Percentiles rank a stretch among this genome's conserved stretches.
phyloP scores from a whole-genome alignment of 2,329 filamentous ascomycete genomes.

The Zymoseptoria crescenta region DNA sequence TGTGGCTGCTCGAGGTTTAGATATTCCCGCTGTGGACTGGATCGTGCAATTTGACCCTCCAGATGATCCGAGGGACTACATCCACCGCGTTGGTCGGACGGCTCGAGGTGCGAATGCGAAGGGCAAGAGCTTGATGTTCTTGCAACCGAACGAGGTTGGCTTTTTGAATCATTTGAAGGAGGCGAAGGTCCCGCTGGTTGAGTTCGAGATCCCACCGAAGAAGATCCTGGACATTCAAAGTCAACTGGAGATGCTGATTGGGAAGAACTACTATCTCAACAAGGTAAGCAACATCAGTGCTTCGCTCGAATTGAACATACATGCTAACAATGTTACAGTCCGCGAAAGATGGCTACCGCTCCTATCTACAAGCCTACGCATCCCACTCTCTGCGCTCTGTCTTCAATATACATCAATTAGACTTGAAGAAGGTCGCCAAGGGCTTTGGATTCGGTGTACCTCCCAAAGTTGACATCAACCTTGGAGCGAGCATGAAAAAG shows the following conservation, averaged over 20 bases:
- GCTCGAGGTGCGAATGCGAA: conserved; percentile 76
- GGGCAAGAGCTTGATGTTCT: conserved; percentile 84
- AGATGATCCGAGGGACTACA: conserved; percentile 60
- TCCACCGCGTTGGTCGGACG: conserved; percentile 92
- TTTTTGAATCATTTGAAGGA: conserved; percentile 89
- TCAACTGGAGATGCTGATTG: conserved; percentile 88
- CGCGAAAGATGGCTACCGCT: conserved; percentile 68
- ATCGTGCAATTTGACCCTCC: conserved; percentile 87
- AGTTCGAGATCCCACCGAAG: conserved; percentile 89
- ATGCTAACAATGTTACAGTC: conserved; percentile 35
- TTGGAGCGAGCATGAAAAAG: conserved; percentile 67
- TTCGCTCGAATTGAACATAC: not conserved
- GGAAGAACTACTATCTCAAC: conserved; percentile 94
- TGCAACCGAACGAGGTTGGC: conserved; percentile 84
- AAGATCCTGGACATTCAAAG: conserved; percentile 75
- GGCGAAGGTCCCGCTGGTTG: conserved; percentile 83
- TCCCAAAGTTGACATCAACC: conserved; percentile 68
- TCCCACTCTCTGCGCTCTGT: conserved; percentile 75
- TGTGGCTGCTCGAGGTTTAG: conserved; percentile 86
- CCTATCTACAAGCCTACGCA: conserved; percentile 91
- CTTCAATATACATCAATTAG: conserved; percentile 75
- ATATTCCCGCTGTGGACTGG: conserved; percentile 94
- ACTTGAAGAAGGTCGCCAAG: conserved; percentile 77
- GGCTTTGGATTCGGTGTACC: conserved; percentile 72
- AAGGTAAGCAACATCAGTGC: conserved; percentile 48